A percentile compares a stretch with the other conserved stretches of the same genome.
phyloP scores from a whole-genome alignment of 2,329 filamentous ascomycete species.

The Colletotrichum sp. region DNA sequence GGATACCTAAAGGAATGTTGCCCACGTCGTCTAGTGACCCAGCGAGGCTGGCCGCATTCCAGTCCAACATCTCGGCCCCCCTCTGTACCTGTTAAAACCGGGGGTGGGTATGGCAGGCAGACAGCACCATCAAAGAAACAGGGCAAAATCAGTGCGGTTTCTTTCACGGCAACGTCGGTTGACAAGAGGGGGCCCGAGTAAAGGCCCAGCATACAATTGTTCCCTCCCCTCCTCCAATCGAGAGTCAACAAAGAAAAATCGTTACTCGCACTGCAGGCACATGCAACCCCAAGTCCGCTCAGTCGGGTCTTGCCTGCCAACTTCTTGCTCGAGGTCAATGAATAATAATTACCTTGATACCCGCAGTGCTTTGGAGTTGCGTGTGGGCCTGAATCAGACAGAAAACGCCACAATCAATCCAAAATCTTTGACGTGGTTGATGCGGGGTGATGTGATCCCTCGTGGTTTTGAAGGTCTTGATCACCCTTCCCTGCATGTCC shows the following conservation, averaged over 20 bases:
- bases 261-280: neutral
- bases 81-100: neutral
- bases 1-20: conserved; percentile 17
- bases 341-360: neutral
- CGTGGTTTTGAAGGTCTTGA: neutral
- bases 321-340: neutral
- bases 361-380: neutral
- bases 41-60: conserved; percentile 20
- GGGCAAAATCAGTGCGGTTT: neutral
- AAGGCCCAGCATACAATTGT: neutral
- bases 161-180: conserved; percentile 3
- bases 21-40: conserved; percentile 17
- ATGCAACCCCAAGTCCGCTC: neutral
- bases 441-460: neutral
- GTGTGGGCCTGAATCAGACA: neutral
- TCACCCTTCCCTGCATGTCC: neutral
- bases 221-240: neutral
- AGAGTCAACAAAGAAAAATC: conserved; percentile 8
- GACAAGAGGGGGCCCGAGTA: neutral
- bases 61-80: neutral
- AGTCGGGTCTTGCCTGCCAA: neutral
- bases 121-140: conserved; percentile 1
- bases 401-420: neutral
- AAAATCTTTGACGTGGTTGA: neutral
- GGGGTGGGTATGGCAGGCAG: neutral